These are phyloP conservation scores for Pelargonium fulgidum DNA, from an alignment of 441 rosid species.

Conservation along the genomic window DNA sequence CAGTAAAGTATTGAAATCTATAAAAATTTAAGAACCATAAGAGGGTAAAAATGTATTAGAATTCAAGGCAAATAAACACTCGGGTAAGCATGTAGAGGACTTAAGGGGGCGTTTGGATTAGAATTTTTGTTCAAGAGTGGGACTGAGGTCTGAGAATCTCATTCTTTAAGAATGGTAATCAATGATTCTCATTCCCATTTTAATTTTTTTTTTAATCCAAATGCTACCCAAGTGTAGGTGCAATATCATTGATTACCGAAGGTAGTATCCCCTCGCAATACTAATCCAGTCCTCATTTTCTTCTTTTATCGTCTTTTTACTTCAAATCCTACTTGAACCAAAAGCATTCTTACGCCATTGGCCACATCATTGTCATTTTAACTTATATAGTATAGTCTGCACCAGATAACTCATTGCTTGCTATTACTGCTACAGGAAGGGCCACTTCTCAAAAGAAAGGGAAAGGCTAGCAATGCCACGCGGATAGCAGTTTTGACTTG, in stretches of 20 bases:
- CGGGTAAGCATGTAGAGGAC: background rate
- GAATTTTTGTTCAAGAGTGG: too few relatives aligned
- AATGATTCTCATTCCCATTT: background rate
- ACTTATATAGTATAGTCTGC: background rate
- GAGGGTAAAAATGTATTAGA: background rate
- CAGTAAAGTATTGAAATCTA: background rate
- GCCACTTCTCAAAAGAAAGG: slow-evolving; percentile 80
- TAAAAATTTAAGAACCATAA: background rate
- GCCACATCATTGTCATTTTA: background rate
- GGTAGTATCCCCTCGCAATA: background rate
- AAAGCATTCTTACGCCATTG: background rate
- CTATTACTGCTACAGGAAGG: slow-evolving; percentile 56
- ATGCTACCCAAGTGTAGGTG: background rate
- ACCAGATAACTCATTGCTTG: slow-evolving; percentile 15
- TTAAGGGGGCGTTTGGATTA: too few relatives aligned
- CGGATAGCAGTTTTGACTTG: slow-evolving; percentile 88
- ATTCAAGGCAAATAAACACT: background rate
- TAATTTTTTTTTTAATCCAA: too few relatives aligned
- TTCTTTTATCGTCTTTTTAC: background rate
- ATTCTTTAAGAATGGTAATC: too few relatives aligned
- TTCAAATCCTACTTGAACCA: background rate
- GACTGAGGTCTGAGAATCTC: too few relatives aligned
- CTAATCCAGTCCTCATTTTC: too few relatives aligned
- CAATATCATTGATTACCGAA: background rate
- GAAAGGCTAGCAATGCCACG: slow-evolving; percentile 70